Percentiles rank a stretch among this genome's conserved stretches.
phyloP scores from a whole-genome alignment of 768 basidiomycete genomes.

The Macrolepiota fuliginosa region DNA sequence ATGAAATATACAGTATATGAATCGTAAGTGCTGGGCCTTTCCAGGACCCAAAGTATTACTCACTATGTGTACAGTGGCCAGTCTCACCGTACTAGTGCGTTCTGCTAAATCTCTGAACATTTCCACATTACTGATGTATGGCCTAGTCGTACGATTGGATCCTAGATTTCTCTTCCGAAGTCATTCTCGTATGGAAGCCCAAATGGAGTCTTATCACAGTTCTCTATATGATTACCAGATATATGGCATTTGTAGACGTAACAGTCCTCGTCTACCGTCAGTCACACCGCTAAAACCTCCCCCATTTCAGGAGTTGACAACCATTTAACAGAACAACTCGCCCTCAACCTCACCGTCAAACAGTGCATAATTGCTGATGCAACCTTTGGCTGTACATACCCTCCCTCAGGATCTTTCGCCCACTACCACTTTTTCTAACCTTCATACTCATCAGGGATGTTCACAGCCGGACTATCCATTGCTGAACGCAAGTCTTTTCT shows the following conservation, averaged over 20 bases:
- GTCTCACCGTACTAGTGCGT: not conserved
- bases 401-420: not conserved
- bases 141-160: not conserved
- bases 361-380: not conserved
- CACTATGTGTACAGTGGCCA: not conserved
- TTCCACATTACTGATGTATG: not conserved
- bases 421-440: not conserved
- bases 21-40: not conserved
- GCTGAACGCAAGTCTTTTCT: not conserved
- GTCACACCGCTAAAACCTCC: not conserved
- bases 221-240: slow-evolving; percentile 13
- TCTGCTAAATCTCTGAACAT: not conserved
- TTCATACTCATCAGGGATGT: not conserved
- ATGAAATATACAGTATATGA: not conserved
- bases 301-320: not conserved
- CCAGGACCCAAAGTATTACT: not conserved
- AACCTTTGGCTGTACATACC: not conserved
- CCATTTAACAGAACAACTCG: not conserved
- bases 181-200: slow-evolving; percentile 7
- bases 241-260: slow-evolving; percentile 11
- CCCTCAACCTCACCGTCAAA: not conserved
- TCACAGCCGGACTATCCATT: not conserved
- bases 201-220: slow-evolving; percentile 2
- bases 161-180: not conserved
- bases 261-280: not conserved